Percentiles rank a stretch among this genome's conserved stretches.
Conservation (phyloP, 345 rosid genomes). For the Viola odorata region DNA sequence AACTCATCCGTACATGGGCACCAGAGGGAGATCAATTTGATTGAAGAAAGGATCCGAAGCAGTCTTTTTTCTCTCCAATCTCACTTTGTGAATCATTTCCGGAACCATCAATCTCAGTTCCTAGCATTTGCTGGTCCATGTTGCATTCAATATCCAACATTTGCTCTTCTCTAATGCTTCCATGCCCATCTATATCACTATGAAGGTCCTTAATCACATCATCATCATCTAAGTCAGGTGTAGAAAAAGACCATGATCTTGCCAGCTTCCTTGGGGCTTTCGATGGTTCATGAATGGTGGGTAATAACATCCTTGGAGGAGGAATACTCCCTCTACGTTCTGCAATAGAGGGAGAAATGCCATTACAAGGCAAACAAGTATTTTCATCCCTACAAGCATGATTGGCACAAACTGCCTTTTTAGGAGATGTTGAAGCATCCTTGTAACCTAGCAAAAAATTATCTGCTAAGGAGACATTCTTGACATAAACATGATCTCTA, state of each 20-base stretch:
- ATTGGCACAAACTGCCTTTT: slow-evolving; percentile 17
- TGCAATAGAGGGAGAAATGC: slow-evolving; percentile 44
- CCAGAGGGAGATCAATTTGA: slow-evolving; percentile 23
- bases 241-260: slow-evolving; percentile 51
- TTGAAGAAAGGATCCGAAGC: slow-evolving; percentile 3
- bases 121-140: slow-evolving; percentile 35
- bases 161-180: slow-evolving; percentile 27
- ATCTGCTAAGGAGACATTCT: slow-evolving; percentile 21
- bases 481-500: slow-evolving; percentile 21
- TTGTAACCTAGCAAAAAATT: slow-evolving; percentile 23
- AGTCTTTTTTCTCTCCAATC: slow-evolving; percentile 16
- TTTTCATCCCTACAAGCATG: slow-evolving; percentile 21
- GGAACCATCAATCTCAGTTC: slow-evolving; percentile 18
- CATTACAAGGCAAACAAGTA: slow-evolving; percentile 25
- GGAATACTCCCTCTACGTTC: slow-evolving; percentile 65
- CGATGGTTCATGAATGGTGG: slow-evolving; percentile 35
- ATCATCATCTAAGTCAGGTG: slow-evolving; percentile 28
- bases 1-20: too few species aligned
- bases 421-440: slow-evolving; percentile 24
- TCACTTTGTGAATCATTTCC: slow-evolving; percentile 17
- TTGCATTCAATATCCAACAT: slow-evolving; percentile 34
- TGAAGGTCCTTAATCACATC: slow-evolving; percentile 24
- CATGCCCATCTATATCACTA: slow-evolving; percentile 20
- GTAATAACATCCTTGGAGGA: slow-evolving; percentile 45
- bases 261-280: slow-evolving; percentile 25